Percentiles rank a stretch among this genome's conserved stretches.
These are phyloP conservation scores for Draba incana DNA, from an alignment of 345 rosid species.

Conservation along the genomic window DNA sequence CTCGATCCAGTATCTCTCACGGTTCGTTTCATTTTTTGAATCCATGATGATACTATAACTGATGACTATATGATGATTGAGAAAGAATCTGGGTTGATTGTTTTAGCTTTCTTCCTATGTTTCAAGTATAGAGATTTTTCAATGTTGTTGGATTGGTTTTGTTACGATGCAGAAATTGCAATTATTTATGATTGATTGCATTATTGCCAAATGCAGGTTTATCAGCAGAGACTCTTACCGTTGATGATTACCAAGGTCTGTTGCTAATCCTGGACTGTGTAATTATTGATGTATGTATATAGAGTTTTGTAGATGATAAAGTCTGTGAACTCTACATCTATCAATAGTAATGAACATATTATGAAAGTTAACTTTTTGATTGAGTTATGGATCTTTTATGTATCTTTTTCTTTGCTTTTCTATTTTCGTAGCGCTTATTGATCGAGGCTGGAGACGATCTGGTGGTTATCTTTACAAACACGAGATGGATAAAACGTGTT, in stretches of 20 bases:
- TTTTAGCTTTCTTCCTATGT: background rate
- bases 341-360: too few species aligned
- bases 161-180: background rate
- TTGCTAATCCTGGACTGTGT: slow-evolving; percentile 12
- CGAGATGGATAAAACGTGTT: slow-evolving; percentile 92
- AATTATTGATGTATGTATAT: too few species aligned
- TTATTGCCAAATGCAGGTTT: slow-evolving; percentile 55
- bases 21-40: slow-evolving; percentile 48
- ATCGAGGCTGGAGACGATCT: slow-evolving; percentile 92
- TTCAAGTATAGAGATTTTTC: background rate
- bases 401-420: background rate
- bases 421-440: slow-evolving; percentile 70
- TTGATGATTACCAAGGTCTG: slow-evolving; percentile 93
- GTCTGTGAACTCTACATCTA: too few species aligned
- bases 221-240: slow-evolving; percentile 62
- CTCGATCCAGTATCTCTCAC: slow-evolving; percentile 60
- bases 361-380: too few species aligned
- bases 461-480: slow-evolving; percentile 88
- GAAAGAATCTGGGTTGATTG: background rate
- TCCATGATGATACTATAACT: background rate
- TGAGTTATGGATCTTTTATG: too few species aligned
- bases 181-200: background rate
- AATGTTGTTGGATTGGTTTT: background rate
- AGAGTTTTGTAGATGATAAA: too few species aligned
- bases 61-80: slow-evolving; percentile 2